Conservation (phyloP, 805 yeast genomes). For the Suhomyces sp. region DNA sequence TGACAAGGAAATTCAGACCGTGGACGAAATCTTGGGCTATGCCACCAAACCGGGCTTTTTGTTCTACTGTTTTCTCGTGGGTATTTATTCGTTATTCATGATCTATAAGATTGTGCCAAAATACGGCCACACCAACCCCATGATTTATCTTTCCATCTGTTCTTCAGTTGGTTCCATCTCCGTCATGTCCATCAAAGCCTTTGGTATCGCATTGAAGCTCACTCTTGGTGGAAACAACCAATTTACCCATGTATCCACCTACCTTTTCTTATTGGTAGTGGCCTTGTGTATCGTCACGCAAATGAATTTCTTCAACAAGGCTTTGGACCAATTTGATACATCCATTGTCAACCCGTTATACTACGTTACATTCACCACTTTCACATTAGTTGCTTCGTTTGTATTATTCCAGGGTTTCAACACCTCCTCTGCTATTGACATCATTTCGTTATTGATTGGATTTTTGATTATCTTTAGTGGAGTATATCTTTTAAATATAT, state of each 20-base stretch:
- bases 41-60: constrained; percentile 79
- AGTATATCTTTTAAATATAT: constrained; percentile 76
- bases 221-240: constrained; percentile 85
- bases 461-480: constrained; percentile 86
- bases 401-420: constrained; percentile 84
- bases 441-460: constrained; percentile 79
- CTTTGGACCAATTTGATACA: constrained; percentile 89
- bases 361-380: constrained; percentile 89
- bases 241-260: constrained; percentile 80
- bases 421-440: constrained; percentile 75
- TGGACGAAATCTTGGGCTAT: constrained; percentile 79
- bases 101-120: constrained; percentile 80
- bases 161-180: constrained; percentile 88
- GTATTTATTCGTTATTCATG: constrained; percentile 70
- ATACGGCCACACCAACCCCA: constrained; percentile 78
- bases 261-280: constrained; percentile 75
- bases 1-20: constrained; percentile 85
- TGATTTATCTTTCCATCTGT: constrained; percentile 87
- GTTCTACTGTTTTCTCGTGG: constrained; percentile 61
- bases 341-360: constrained; percentile 88
- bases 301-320: constrained; percentile 93
- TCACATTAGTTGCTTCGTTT: constrained; percentile 82
- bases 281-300: constrained; percentile 82
- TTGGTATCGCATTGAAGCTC: constrained; percentile 86
- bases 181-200: constrained; percentile 89